Base-by-base conservation (phyloP, 2,329 filamentous ascomycete genomes). In the Thermothelomyces thermophilus region DNA sequence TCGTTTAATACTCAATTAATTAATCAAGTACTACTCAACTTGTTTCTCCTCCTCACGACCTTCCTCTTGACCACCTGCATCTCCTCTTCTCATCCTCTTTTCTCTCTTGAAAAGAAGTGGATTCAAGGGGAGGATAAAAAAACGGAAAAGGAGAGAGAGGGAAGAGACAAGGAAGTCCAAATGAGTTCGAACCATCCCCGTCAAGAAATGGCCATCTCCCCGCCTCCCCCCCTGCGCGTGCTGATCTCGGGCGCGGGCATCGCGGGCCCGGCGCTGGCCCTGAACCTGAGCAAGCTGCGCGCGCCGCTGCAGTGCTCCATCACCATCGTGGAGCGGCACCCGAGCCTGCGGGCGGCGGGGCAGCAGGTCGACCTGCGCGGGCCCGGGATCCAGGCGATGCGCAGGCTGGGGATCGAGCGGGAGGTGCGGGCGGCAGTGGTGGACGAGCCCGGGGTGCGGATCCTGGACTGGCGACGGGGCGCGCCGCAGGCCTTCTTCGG, bases 181-280 rank as follows among this genome's bases (percentile, higher is more conserved):
- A n/a, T n/a, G n/a, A n/a, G n/a, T n/a, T n/a, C n/a, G n/a, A n/a
- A n/a, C n/a, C n/a, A n/a, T n/a, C n/a, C n/a, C n/a, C n/a, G n/a
- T n/a, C n/a, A 26, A 26, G 24, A 26, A 26, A 26, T 11, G 33
- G 13, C 7, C 13, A 5, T 35, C 33, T 16, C 14, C 13, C 33
- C 9, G 30, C 30, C 30, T 31, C 30, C 33, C 30, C 60, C 63
- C 13, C 56, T 74, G 48, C 73, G 64, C 58, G 60, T 79, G 37
- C 71, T 79, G 53, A 73, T 79, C 52, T 63, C 67, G 43, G 73
- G 73, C 50, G 70, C 66, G 4, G 72, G 73, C 50, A 65, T 75
- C 28, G 68, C 69, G 19, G 73, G 73, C 4, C 69, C 71, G 0
- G 64, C 69, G 0, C 62, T 73, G 2, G 72, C 70, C 7, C 66